Base-by-base conservation (phyloP, 1,139 yeast species). In the Yamadazyma atmosphaerica region DNA sequence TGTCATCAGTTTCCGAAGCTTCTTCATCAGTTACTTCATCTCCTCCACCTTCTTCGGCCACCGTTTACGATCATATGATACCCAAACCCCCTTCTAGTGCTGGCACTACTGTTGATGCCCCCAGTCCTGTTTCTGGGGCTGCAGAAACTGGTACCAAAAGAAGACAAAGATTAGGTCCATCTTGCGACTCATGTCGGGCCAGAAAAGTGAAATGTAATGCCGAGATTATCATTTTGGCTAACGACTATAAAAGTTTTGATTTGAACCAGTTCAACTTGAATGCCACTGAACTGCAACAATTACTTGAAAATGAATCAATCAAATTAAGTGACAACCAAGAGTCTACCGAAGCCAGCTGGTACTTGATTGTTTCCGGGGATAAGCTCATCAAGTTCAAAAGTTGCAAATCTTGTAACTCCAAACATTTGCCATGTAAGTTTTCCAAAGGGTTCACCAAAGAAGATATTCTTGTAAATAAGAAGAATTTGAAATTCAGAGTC, bases 161-260 rank as follows among this genome's bases (percentile, higher is more conserved):
- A 58, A 60, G 85, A 48, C 90, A 84, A 58, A 64, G 92, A 44
- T 67, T 78, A 16, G 90, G 92, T 0, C 90, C 90, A 8, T 79
- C 86, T 35, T 84, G 92, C 60, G 90, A 84, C 56, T 65, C 77
- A 32, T 84, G 92, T 56, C 68, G 89, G 37, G 56, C 75, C n/a
- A 72, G 87, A 44, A 84, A 84, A 58, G 85, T 83, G 43, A 84
- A 82, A 58, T 84, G 92, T 60, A 81, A 83, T 53, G 87, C 90
- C 2, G 81, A 75, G 47, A 79, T 83, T 14, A 36, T 40, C 6
- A 51, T 62, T 2, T 43, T 60, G 23, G 40, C 54, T n/a, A 43
- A 43, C 10, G 39, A 46, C 26, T 36, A 40, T 32, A 35, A 32
- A 28, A 37, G 32, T 7, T 43, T 24, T 19, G 35, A 46, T 30